Base-by-base conservation (phyloP, 2,329 filamentous ascomycete genomes). In the Calcarisporium arbuscula region DNA sequence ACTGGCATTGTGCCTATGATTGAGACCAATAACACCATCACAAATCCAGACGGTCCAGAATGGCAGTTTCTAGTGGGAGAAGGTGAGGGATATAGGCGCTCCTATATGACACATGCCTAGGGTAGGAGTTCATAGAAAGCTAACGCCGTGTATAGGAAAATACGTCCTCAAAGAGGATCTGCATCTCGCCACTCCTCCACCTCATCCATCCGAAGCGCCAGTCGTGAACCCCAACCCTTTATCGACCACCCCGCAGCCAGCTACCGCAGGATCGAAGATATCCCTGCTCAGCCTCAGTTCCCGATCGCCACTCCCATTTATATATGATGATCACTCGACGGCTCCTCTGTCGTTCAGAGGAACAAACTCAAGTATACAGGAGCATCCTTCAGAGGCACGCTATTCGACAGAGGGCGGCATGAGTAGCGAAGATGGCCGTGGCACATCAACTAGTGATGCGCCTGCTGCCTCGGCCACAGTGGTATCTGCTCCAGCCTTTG, bases 51-150 rank as follows among this genome's bases (percentile, higher is more conserved):
- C 22, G 85, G 85, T 5, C 76, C 85, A 17, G 89, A 95, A 50
- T 86, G 87, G 61, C 85, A 94, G 56, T 81, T 98, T 47, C 79
- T 95, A 28, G 88, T 90, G 30, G 92, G 90, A 59, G 92, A 98
- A 78, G 92, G 88, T 85, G 39, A 42, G 45, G 35, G n/a, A 15
- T 14, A 19, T 11, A 8, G 27, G 28, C 18, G 20, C n/a, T n/a
- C n/a, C n/a, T n/a, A n/a, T n/a, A n/a, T n/a, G n/a, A n/a, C n/a
- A n/a, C n/a, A n/a, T n/a, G n/a, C n/a, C n/a, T n/a, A n/a, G n/a
- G n/a, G n/a, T n/a, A n/a, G n/a, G n/a, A n/a, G n/a, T n/a, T n/a
- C n/a, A 20, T n/a, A n/a, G n/a, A n/a, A n/a, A n/a, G n/a, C n/a
- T n/a, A n/a, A n/a, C n/a, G n/a, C 16, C 19, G n/a, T 20, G 14